These are phyloP conservation scores for Phaeotremella fagi DNA, from an alignment of 768 basidiomycete species.

Conservation along the genomic window DNA sequence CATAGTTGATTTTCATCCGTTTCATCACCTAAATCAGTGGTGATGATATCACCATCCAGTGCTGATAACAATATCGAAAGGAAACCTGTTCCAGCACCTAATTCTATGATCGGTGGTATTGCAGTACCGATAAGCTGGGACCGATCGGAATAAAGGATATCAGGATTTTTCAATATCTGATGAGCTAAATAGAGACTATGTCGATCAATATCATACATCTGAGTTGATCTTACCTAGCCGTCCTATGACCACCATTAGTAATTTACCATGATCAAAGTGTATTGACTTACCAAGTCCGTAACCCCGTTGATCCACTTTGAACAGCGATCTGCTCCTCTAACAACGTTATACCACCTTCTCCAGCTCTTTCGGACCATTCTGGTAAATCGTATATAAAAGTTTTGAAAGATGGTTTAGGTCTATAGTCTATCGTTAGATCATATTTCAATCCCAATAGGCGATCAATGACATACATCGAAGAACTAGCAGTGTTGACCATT, in stretches of 20 bases:
- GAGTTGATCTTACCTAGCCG: conserved; percentile 16
- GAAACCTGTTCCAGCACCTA: conserved; percentile 46
- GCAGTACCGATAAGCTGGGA: no score
- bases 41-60: conserved; percentile 21
- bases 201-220: background rate
- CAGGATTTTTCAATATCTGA: conserved; percentile 21
- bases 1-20: background rate
- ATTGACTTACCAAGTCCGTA: conserved; percentile 41
- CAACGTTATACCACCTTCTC: conserved; percentile 32
- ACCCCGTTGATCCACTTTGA: conserved; percentile 46
- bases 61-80: conserved; percentile 39
- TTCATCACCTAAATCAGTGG: conserved; percentile 31
- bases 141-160: background rate
- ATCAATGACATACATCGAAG: no score
- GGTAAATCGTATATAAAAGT: conserved; percentile 41
- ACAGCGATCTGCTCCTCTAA: conserved; percentile 45
- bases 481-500: no score
- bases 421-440: background rate
- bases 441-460: no score
- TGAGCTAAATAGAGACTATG: conserved; percentile 34
- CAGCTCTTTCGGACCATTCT: background rate
- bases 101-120: conserved; percentile 26
- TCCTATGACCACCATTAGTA: conserved; percentile 8
- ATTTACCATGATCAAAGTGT: background rate
- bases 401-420: conserved; percentile 36